phyloP scores from a whole-genome alignment of 2,329 filamentous ascomycete species.

The Colletotrichum liriopes region DNA sequence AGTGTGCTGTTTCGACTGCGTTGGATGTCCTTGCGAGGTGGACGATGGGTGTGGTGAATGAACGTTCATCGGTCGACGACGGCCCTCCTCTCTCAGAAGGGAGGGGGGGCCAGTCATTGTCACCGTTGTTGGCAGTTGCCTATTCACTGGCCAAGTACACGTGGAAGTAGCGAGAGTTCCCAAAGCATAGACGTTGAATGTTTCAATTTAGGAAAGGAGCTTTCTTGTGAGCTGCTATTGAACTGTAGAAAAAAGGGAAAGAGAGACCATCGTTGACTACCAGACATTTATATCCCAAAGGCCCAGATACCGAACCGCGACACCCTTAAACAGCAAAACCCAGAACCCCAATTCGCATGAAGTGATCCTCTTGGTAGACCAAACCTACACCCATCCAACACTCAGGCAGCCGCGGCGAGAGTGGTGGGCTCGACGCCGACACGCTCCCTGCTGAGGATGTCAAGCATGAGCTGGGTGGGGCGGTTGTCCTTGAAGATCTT shows the following conservation, averaged over 20 bases:
- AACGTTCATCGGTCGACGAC: not conserved
- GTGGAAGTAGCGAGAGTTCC: not conserved
- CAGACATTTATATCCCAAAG: constrained; percentile 8
- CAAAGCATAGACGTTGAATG: not conserved
- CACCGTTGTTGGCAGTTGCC: not conserved
- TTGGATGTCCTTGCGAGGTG: not conserved
- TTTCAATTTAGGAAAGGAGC: constrained; percentile 30
- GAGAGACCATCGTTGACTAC: constrained; percentile 14
- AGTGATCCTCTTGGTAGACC: not conserved
- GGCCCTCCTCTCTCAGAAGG: not conserved
- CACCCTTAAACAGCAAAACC: constrained; percentile 15
- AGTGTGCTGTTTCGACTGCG: not conserved
- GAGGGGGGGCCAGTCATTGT: too few relatives aligned
- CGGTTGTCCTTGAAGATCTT: constrained; percentile 87
- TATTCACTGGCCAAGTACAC: not conserved
- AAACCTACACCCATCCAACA: not conserved
- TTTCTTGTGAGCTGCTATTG: constrained; percentile 19
- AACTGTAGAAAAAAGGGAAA: constrained; percentile 29
- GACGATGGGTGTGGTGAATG: not conserved
- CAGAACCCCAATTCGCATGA: constrained; percentile 8
- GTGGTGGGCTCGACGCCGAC: constrained; percentile 86
- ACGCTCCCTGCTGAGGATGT: constrained; percentile 93
- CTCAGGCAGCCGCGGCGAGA: constrained; percentile 66
- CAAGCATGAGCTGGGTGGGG: constrained; percentile 89
- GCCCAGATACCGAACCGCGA: constrained; percentile 20